phyloP scores from a whole-genome alignment of 2,329 filamentous ascomycete genomes.

The Amylocarpus encephaloides region DNA sequence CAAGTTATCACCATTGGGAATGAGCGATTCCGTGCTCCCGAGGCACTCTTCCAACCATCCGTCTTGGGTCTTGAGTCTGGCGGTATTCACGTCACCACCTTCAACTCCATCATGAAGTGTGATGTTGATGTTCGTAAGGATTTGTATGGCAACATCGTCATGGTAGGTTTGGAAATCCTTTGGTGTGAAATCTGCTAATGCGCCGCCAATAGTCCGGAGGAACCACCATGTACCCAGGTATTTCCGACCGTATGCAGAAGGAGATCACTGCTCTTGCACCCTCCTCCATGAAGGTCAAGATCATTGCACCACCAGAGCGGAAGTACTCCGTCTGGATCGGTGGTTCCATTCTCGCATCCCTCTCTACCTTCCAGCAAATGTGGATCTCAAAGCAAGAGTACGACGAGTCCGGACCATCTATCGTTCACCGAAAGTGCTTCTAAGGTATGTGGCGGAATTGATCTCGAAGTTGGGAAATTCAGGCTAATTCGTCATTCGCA shows the following conservation, averaged over 20 bases:
- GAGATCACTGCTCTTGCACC: conserved; percentile 99
- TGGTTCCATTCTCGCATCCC: conserved; percentile 98
- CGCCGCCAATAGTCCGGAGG: conserved; percentile 73
- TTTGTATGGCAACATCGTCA: conserved; percentile 99
- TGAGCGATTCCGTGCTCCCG: conserved; percentile 99
- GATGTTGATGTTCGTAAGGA: conserved; percentile 99
- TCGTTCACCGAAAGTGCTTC: conserved; percentile 99
- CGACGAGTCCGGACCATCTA: conserved; percentile 99
- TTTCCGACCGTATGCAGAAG: conserved; percentile 99
- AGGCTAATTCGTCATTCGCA: neutral
- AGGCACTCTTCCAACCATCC: conserved; percentile 65
- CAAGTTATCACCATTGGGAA: conserved; percentile 99
- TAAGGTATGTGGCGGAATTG: conserved; percentile 56
- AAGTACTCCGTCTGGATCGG: conserved; percentile 99
- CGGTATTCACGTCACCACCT: conserved; percentile 98
- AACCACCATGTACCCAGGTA: conserved; percentile 99
- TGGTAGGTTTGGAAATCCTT: conserved; percentile 59
- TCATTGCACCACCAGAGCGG: conserved; percentile 98
- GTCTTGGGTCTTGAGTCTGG: conserved; percentile 90
- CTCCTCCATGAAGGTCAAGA: conserved; percentile 99
- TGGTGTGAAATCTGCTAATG: conserved; percentile 15
- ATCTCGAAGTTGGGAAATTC: neutral
- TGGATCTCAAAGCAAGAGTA: conserved; percentile 99
- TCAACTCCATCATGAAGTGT: conserved; percentile 99
- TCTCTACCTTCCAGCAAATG: conserved; percentile 99